phyloP scores from a whole-genome alignment of 106 monocot genomes.

The Platanthera zijinensis region DNA sequence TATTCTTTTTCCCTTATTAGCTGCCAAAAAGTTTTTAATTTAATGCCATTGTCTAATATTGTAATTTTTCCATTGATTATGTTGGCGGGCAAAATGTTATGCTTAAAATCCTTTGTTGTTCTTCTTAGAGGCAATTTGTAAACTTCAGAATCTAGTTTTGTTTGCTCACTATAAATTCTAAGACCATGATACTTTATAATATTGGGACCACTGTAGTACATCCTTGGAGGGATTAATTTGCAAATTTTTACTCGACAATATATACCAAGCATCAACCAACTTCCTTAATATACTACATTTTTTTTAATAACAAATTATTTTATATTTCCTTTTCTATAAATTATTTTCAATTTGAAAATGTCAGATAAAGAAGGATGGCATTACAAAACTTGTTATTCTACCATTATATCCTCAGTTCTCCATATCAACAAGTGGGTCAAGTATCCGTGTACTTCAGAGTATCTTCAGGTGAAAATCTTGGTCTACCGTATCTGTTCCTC shows the following conservation, averaged over 20 bases:
- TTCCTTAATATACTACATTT: not conserved
- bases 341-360: not conserved
- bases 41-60: not conserved
- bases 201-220: not conserved
- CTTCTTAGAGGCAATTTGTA: not conserved
- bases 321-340: not conserved
- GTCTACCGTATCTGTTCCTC: not conserved
- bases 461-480: slow-evolving; percentile 47
- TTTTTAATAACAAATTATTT: not conserved
- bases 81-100: not conserved
- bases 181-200: not conserved
- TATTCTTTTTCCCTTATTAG: not conserved
- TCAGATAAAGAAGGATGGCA: slow-evolving; percentile 69
- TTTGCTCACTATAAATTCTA: not conserved
- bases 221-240: not conserved
- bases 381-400: slow-evolving; percentile 76
- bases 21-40: slow-evolving; percentile 1
- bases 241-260: not conserved
- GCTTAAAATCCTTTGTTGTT: not conserved
- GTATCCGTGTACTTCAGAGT: slow-evolving; percentile 56
- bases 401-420: slow-evolving; percentile 95
- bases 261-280: not conserved
- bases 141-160: not conserved
- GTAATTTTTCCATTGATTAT: not conserved
- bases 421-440: slow-evolving; percentile 90